Evolutionary conservation across 2,329 filamentous ascomycete species (phyloP).

Genomic region (Phialophora macrospora): DNA sequence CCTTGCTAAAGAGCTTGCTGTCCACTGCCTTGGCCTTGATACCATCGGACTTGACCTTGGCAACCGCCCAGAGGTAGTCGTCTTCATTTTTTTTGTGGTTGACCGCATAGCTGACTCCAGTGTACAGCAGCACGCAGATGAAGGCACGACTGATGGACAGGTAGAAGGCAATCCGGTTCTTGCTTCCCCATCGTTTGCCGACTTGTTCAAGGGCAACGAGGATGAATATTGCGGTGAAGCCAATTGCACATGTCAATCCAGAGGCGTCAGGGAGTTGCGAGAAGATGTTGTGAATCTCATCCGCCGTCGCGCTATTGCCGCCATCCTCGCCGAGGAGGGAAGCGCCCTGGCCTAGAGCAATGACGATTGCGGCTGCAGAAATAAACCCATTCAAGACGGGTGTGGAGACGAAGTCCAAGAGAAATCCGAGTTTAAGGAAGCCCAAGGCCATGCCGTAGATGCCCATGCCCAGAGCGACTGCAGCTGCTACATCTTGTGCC

Average conservation of each 20-base stretch:
- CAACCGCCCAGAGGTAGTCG: conserved; percentile 61
- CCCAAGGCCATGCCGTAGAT: conserved; percentile 65
- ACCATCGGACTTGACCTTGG: conserved; percentile 62
- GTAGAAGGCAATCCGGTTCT: conserved; percentile 63
- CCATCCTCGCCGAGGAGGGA: conserved; percentile 62
- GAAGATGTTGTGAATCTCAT: conserved; percentile 65
- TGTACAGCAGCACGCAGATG: conserved; percentile 65
- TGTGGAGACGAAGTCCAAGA: conserved; percentile 69
- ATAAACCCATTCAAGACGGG: conserved; percentile 70
- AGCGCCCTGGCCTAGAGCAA: conserved; percentile 66
- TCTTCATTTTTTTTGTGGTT: conserved; percentile 54
- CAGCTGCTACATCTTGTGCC: conserved; percentile 62
- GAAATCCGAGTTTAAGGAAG: conserved; percentile 67
- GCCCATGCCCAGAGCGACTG: conserved; percentile 67
- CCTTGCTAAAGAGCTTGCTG: conserved; percentile 56
- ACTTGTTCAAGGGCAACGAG: conserved; percentile 62
- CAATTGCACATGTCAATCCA: conserved; percentile 63
- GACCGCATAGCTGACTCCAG: conserved; percentile 65
- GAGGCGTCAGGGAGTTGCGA: conserved; percentile 62
- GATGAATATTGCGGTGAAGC: conserved; percentile 62
- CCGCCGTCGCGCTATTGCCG: conserved; percentile 59
- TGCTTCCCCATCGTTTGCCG: conserved; percentile 65
- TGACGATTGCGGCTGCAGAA: conserved; percentile 68
- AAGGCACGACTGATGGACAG: conserved; percentile 65
- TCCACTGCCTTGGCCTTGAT: conserved; percentile 58